Conservation (phyloP, 2,329 filamentous ascomycete species). For the Epichloe baconii region DNA sequence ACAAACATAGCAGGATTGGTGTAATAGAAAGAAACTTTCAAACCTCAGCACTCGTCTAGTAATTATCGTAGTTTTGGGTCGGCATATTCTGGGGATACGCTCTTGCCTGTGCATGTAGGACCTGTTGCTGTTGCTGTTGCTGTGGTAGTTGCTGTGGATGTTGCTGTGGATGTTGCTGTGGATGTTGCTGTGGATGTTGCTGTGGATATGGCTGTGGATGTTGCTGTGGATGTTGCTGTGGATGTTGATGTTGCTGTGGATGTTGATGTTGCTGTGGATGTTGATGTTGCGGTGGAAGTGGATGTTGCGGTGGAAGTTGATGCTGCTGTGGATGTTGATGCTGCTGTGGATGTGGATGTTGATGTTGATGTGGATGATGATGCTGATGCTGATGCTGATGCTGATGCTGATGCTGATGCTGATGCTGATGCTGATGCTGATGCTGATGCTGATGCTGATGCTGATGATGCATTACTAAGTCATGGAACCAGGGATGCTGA, state of each 20-base stretch:
- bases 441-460: constrained; percentile 17
- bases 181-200: constrained; percentile 14
- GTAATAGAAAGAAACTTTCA: background rate
- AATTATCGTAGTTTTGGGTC: constrained; percentile 24
- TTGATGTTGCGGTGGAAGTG: too few relatives aligned
- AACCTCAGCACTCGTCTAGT: constrained; percentile 13
- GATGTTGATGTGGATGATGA: constrained; percentile 16
- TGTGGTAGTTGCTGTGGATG: constrained; percentile 29
- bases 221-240: constrained; percentile 34
- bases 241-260: constrained; percentile 24
- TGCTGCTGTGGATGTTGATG: constrained; percentile 14
- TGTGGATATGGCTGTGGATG: constrained; percentile 25
- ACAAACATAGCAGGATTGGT: background rate
- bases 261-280: background rate
- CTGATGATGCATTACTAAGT: constrained; percentile 44
- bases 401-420: constrained; percentile 24
- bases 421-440: constrained; percentile 25
- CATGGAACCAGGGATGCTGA: constrained; percentile 84
- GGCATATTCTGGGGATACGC: constrained; percentile 27
- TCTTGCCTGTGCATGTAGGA: constrained; percentile 29
- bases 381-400: constrained; percentile 29
- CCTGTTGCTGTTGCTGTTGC: constrained; percentile 14
- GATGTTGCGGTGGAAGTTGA: too few relatives aligned
- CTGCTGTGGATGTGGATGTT: background rate
- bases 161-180: constrained; percentile 34